Conservation (phyloP, 2,329 filamentous ascomycete genomes). For the Botrytis pseudocinerea region DNA sequence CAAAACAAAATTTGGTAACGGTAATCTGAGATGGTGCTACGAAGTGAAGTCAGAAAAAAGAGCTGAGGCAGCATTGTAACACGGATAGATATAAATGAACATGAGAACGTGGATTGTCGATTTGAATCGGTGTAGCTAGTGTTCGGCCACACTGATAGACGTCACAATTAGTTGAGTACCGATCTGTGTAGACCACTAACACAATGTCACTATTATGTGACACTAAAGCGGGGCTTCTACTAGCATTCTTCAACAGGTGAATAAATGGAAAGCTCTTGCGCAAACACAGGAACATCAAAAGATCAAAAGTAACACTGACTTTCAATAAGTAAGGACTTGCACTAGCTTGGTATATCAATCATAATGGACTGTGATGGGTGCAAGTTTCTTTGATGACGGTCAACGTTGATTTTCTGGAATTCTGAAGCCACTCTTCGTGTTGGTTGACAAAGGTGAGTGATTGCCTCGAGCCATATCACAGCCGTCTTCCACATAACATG, state of each 20-base stretch:
- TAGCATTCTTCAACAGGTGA: not conserved
- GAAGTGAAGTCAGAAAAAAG: not conserved
- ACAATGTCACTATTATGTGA: not conserved
- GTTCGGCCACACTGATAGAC: not conserved
- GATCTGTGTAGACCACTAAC: not conserved
- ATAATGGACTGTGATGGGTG: not conserved
- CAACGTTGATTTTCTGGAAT: not conserved
- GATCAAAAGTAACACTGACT: no score
- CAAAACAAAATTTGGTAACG: not conserved
- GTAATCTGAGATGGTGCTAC: not conserved
- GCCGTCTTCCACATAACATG: not conserved
- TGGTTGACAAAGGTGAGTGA: no score
- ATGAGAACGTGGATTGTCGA: fast-evolving
- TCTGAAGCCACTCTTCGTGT: not conserved
- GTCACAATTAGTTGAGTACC: not conserved
- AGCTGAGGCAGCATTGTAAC: not conserved
- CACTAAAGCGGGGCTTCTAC: not conserved
- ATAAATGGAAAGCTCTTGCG: not conserved
- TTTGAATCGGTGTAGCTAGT: not conserved
- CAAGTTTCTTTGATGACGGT: not conserved
- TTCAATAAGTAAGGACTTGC: not conserved
- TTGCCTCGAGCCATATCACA: not conserved
- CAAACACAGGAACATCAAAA: no score
- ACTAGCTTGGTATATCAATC: not conserved
- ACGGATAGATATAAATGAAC: no score